A percentile compares a stretch with the other conserved stretches of the same genome.
phyloP scores from a whole-genome alignment of 2,329 filamentous ascomycete species.

The Rhinocladiella mackenziei region DNA sequence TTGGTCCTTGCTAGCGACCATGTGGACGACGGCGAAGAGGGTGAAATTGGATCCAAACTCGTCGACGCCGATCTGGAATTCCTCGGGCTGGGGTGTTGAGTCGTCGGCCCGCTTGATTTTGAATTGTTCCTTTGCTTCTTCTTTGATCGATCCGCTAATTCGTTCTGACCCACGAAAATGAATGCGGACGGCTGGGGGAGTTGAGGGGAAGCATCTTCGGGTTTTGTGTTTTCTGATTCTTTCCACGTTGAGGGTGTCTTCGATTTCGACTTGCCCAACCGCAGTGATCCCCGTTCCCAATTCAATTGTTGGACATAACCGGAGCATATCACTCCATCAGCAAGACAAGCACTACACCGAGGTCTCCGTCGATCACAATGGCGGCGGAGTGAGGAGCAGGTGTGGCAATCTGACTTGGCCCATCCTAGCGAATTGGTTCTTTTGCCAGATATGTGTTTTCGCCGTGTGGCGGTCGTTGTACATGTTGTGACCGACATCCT shows the following conservation, averaged over 20 bases:
- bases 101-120: conserved; percentile 8
- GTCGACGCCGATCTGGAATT: neutral
- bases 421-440: conserved; percentile 29
- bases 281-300: conserved; percentile 20
- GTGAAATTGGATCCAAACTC: conserved; percentile 2
- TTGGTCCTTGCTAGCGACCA: conserved; percentile 5
- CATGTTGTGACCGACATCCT: too few species aligned
- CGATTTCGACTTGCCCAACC: conserved; percentile 11
- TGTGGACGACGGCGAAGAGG: conserved; percentile 11
- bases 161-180: conserved; percentile 18
- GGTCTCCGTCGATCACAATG: conserved; percentile 25
- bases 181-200: conserved; percentile 18
- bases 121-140: conserved; percentile 14
- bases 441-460: conserved; percentile 14
- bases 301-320: conserved; percentile 27
- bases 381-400: conserved; percentile 21
- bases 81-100: neutral
- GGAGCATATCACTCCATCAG: conserved; percentile 21
- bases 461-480: conserved; percentile 5
- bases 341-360: conserved; percentile 26
- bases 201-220: neutral
- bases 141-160: conserved; percentile 2
- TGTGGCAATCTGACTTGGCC: conserved; percentile 28
- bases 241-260: neutral
- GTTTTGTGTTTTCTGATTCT: neutral